Conservation (phyloP, 169 alveolate genomes). For the Neospora caninum region DNA sequence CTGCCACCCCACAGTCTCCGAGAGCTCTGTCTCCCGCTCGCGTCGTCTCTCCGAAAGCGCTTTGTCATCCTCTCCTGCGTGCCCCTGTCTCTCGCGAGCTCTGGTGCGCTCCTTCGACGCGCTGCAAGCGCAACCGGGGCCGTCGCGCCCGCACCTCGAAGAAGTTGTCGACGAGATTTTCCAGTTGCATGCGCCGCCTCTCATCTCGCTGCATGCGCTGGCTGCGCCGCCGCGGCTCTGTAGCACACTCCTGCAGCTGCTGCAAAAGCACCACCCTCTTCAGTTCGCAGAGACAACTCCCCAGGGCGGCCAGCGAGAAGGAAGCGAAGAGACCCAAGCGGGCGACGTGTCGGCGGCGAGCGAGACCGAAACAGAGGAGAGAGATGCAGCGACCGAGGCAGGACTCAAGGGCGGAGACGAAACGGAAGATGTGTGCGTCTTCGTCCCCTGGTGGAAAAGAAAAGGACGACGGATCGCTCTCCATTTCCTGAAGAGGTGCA, state of each 20-base stretch:
- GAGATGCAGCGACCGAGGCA: not conserved
- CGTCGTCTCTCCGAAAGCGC: not conserved
- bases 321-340: not conserved
- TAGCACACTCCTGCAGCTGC: conserved; percentile 6
- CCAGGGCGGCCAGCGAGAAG: not conserved
- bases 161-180: conserved; percentile 29
- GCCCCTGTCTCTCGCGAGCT: not conserved
- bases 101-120: not conserved
- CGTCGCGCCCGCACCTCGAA: not conserved
- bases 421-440: not conserved
- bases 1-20: not conserved
- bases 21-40: not conserved
- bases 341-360: not conserved
- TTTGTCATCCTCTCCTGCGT: not conserved
- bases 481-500: not conserved
- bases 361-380: not conserved
- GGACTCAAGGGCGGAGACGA: not conserved
- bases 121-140: not conserved
- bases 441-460: conserved; percentile 35
- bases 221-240: not conserved
- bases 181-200: conserved; percentile 11
- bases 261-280: conserved; percentile 18
- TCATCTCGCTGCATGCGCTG: not conserved
- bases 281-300: not conserved
- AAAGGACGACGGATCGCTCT: not conserved